Evolutionary conservation across 192 early-diverging fungal genomes (phyloP).

Genomic region (Podila epicladia): DNA sequence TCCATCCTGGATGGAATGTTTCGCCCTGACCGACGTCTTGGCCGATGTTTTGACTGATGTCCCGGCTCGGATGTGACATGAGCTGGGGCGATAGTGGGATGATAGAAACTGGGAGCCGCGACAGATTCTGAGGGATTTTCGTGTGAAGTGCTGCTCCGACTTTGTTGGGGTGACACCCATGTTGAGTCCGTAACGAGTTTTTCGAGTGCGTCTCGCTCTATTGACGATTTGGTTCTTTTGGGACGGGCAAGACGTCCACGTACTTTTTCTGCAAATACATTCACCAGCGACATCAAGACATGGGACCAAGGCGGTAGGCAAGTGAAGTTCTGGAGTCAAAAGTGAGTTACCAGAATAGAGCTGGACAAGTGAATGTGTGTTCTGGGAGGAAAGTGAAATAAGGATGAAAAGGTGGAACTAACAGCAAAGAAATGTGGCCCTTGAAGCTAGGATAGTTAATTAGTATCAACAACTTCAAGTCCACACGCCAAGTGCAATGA

Average conservation of each 20-base stretch:
- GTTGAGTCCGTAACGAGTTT: background rate
- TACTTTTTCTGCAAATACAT: background rate
- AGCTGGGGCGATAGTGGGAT: too few species aligned
- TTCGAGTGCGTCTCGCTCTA: background rate
- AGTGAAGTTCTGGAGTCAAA: too few species aligned
- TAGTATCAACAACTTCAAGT: background rate
- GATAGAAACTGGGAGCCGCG: too few species aligned
- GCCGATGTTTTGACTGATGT: too few species aligned
- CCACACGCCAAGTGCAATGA: background rate
- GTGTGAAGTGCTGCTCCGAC: too few species aligned
- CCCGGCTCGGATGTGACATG: too few species aligned
- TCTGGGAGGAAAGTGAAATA: background rate
- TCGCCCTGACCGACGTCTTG: too few species aligned
- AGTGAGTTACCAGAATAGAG: background rate
- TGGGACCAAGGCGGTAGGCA: background rate
- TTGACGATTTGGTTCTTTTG: background rate
- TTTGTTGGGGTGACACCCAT: background rate
- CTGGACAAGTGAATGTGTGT: background rate
- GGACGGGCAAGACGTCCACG: background rate
- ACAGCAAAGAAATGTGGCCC: too few species aligned
- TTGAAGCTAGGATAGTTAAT: too few species aligned
- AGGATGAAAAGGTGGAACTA: background rate
- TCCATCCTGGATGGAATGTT: background rate
- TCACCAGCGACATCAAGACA: background rate
- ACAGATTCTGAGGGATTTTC: too few species aligned